phyloP scores from a whole-genome alignment of 169 alveolate genomes.

The Theileria sp. region DNA sequence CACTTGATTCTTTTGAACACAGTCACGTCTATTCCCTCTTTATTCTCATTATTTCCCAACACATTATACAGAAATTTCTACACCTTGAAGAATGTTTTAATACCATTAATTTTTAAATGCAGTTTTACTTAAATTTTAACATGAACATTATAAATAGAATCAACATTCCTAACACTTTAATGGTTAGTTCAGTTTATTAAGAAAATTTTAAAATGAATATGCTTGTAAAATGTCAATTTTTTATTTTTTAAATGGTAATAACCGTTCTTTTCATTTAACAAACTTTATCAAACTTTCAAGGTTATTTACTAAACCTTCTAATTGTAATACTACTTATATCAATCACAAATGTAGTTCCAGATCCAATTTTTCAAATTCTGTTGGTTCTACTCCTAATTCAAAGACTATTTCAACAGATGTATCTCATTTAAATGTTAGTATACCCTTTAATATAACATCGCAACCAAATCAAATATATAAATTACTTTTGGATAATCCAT shows the following conservation, averaged over 20 bases:
- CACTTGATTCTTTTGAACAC: neutral
- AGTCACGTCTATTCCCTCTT: neutral
- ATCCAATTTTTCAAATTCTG: neutral
- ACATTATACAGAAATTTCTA: neutral
- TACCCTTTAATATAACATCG: neutral
- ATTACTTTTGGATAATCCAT: constrained; percentile 35
- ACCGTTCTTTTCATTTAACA: neutral
- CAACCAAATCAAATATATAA: constrained; percentile 32
- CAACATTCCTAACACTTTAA: neutral
- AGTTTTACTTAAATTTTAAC: neutral
- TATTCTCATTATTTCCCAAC: neutral
- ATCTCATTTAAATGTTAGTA: neutral
- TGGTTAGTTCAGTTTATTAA: neutral
- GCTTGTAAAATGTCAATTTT: neutral
- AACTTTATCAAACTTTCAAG: neutral
- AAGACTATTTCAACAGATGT: neutral
- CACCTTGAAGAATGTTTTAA: neutral
- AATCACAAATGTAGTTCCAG: neutral
- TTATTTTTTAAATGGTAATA: neutral
- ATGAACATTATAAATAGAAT: neutral
- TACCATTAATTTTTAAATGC: neutral
- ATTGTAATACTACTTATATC: neutral
- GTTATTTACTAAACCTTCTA: neutral
- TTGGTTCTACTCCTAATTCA: neutral
- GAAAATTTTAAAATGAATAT: neutral